These are phyloP conservation scores for Ilyonectria destructans DNA, from an alignment of 2,329 filamentous ascomycete species.

Conservation along the genomic window DNA sequence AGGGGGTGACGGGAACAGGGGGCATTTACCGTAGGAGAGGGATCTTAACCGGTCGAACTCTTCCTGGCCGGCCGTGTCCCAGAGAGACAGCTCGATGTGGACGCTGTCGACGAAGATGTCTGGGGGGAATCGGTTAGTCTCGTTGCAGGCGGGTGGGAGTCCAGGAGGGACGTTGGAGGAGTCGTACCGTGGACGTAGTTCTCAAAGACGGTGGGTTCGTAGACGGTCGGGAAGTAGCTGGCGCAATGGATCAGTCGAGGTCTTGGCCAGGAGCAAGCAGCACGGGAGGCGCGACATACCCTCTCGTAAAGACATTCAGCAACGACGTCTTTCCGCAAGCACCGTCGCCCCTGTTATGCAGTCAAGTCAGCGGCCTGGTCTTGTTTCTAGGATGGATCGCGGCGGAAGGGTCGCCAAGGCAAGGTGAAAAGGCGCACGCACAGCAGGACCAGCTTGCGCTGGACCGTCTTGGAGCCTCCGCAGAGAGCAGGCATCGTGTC, in stretches of 20 bases:
- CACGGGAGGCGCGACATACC: constrained; percentile 69
- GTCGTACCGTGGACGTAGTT: constrained; percentile 95
- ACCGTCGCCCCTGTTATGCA: constrained; percentile 83
- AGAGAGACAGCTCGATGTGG: constrained; percentile 96
- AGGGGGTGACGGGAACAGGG: constrained; percentile 1
- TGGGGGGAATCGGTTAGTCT: constrained; percentile 55
- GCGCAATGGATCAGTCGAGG: constrained; percentile 35
- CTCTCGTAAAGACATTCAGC: constrained; percentile 98
- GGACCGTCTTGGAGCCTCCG: constrained; percentile 86
- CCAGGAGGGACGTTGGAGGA: not conserved
- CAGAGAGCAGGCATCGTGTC: constrained; percentile 62
- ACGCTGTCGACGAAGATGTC: constrained; percentile 99
- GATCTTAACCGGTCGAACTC: constrained; percentile 98
- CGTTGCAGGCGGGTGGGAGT: not conserved
- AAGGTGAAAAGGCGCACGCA: constrained; percentile 56
- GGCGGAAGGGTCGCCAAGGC: not conserved
- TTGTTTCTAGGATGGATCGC: constrained; percentile 12
- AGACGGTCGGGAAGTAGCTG: constrained; percentile 97
- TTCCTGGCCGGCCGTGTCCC: constrained; percentile 99
- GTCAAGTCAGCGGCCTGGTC: constrained; percentile 32
- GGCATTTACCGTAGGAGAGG: constrained; percentile 85
- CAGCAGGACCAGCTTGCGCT: constrained; percentile 97
- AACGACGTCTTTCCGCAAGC: constrained; percentile 97
- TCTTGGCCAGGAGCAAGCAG: constrained; percentile 6
- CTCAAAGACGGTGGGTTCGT: constrained; percentile 98